These are phyloP conservation scores for Paraglomus occultum DNA, from an alignment of 192 early-diverging fungal species.

Conservation along the genomic window DNA sequence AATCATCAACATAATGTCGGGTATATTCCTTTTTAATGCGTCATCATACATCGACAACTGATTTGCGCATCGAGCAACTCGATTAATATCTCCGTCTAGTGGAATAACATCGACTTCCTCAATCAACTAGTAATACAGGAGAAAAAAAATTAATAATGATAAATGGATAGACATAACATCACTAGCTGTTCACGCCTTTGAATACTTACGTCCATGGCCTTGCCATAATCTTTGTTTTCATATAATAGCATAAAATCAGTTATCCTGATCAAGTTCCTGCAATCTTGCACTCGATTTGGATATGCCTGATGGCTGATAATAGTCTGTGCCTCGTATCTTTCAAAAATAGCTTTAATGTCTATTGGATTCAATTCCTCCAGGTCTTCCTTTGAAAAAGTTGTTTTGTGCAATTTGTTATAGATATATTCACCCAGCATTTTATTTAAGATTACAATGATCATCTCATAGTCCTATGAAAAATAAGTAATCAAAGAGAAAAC, in stretches of 20 bases:
- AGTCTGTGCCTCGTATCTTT: not conserved
- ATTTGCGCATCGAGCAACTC: constrained; percentile 61
- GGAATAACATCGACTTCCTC: constrained; percentile 64
- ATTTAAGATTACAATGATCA: constrained; percentile 25
- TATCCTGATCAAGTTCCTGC: not conserved
- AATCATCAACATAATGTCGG: constrained; percentile 69
- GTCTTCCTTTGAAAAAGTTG: not conserved
- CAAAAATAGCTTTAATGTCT: not conserved
- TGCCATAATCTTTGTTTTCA: constrained; percentile 22
- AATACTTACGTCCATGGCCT: constrained; percentile 12
- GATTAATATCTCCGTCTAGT: constrained; percentile 50
- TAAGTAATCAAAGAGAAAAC: constrained; percentile 12
- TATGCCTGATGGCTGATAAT: not conserved
- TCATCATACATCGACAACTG: constrained; percentile 67
- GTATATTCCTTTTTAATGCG: constrained; percentile 68
- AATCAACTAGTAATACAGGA: constrained; percentile 65
- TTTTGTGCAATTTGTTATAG: not conserved
- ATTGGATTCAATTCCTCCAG: constrained; percentile 19
- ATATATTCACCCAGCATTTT: constrained; percentile 34
- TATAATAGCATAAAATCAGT: constrained; percentile 20
- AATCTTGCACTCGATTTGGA: not conserved
- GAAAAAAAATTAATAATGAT: constrained; percentile 50
- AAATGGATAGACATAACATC: constrained; percentile 32
- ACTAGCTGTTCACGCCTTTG: constrained; percentile 27
- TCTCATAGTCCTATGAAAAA: constrained; percentile 35